Evolutionary conservation across 225 moss, liverwort and hornwort genomes (phyloP), one percentile per base, ranked within the genome.

Genomic region (Neckera pumila): DNA sequence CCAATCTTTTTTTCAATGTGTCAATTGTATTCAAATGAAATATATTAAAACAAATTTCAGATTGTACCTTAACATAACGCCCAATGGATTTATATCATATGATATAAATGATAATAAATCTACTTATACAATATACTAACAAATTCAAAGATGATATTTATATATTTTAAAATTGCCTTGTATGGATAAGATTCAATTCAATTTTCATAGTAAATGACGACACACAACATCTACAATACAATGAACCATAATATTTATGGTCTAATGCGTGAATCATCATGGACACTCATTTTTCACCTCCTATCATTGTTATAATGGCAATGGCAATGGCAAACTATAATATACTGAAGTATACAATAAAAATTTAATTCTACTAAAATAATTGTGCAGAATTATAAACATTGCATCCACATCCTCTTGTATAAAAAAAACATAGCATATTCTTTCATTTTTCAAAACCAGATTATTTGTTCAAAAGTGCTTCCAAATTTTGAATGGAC

Each of bases 401-500:
- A 70, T 25, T 70, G 25, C 71, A 26, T 42, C 25, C 1, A 9
- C 26, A 14, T 70, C 3, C 15, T 42, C 26, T 25, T 15, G 42
- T 15, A 42, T 42, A 42, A 14, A 34, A 34, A 26, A 71, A 42
- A 49, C 2, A 26, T 14, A 71, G 15, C 3, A 26, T 42, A 25
- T 42, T 42, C 8, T 42, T 71, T 42, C 0, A 1, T 42, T 42
- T 26, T 5, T 5, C 0, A 5, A 0, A 26, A 14, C 0, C 0
- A 0, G 1, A 26, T 71, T 25, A 26, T 26, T 26, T 8, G 9
- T 0, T 42, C 42, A 42, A 72, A 1, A 43, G 2, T 27, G 16
- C 16, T 72, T 72, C 5, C 5, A 72, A 14, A 42, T 43, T 71
- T 71, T 27, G 8, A 40, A 70, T 70, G 14, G 40, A 40, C 14